A percentile compares a stretch with the other conserved stretches of the same genome.
phyloP scores from a whole-genome alignment of 805 yeast species.

The Ogataea pini region DNA sequence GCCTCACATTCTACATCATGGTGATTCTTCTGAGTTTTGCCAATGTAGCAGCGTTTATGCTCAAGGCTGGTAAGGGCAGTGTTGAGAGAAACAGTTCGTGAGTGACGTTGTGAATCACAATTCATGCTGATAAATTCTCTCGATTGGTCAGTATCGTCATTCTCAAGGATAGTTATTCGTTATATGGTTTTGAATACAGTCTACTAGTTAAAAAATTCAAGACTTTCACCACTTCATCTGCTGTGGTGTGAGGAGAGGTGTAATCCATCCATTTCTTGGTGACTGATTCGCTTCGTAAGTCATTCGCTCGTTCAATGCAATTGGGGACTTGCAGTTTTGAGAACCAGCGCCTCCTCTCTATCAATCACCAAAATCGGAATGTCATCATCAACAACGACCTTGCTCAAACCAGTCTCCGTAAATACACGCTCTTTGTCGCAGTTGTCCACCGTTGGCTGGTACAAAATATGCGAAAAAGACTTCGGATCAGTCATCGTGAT shows the following conservation, averaged over 20 bases:
- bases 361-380: slow-evolving; percentile 34
- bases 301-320: neutral
- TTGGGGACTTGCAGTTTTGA: slow-evolving; percentile 9
- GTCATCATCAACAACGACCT: slow-evolving; percentile 5
- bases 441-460: slow-evolving; percentile 26
- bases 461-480: slow-evolving; percentile 32
- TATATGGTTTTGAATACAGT: too few relatives aligned
- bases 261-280: too few relatives aligned
- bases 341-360: slow-evolving; percentile 30
- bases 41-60: neutral
- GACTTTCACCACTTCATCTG: too few relatives aligned
- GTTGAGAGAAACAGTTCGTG: neutral
- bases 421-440: slow-evolving; percentile 24
- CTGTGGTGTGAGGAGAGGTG: too few relatives aligned
- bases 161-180: too few relatives aligned
- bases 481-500: slow-evolving; percentile 34
- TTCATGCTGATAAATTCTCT: too few relatives aligned
- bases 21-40: slow-evolving; percentile 5
- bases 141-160: too few relatives aligned
- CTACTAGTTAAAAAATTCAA: too few relatives aligned
- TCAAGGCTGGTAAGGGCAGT: neutral
- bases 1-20: slow-evolving; percentile 36
- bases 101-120: too few relatives aligned
- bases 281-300: too few relatives aligned
- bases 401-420: slow-evolving; percentile 1